Base-by-base conservation (phyloP, 768 basidiomycete species). In the Hysterangium stoloniferum region DNA sequence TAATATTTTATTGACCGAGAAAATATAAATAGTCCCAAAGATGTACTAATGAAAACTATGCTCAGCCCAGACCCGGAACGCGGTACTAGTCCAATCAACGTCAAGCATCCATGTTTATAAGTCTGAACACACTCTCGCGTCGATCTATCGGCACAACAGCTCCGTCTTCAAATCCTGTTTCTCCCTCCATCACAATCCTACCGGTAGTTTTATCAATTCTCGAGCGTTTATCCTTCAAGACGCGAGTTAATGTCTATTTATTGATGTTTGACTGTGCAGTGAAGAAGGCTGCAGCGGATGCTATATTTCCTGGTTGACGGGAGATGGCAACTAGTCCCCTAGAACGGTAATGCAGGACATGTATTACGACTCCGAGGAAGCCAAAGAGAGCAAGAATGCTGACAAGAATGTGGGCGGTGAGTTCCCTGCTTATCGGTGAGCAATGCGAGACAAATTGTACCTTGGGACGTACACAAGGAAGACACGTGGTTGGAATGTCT, bases 181-280 rank as follows among this genome's bases (percentile, higher is more conserved):
- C 76, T 15, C 73, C 75, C 48, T 75, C 70, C 72, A 77, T 77
- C 34, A 79, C 58, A 48, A 79, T 76, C 58, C 72, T 73, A 68
- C 71, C 74, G 19, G 71, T 71, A 17, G 52, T 52, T 1, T 71
- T 70, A 55, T 78, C 72, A 43, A 78, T 74, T 36, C 76, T 65
- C 65, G 78, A 79, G 49, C 67, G 71, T 60, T 66, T 72, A 47
- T 73, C 65, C 40, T 59, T 57, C 29, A 79, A 62, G 9, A 66
- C 71, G 29, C 69, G 58, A 6, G 59, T 58, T 34, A 79, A 69
- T 5, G 74, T 74, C 41, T 65, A 62, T 35, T 53, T 50, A 15
- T 51, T 56, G 52, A 78, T 67, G 27, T 68, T 70, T 3, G 75
- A 76, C 55, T 73, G 71, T 6, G 71, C 77, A 9, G 75, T 75